Conservation (phyloP, 768 basidiomycete genomes). For the Amanita molliuscula region DNA sequence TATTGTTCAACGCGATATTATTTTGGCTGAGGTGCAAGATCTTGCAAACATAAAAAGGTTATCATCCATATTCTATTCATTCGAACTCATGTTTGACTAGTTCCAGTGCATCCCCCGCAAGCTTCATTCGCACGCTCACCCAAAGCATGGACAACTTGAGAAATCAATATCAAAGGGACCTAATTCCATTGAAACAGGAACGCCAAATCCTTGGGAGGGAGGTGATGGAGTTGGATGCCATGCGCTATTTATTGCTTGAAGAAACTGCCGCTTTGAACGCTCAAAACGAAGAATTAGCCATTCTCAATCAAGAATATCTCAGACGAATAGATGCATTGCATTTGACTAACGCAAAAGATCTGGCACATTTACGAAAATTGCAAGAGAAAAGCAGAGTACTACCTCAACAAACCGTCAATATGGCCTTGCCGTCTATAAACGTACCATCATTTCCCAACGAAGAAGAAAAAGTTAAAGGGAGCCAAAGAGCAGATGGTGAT, state of each 20-base stretch:
- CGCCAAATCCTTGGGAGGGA: slow-evolving; percentile 73
- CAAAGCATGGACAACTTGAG: slow-evolving; percentile 83
- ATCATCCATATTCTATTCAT: slow-evolving; percentile 1
- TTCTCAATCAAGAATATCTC: slow-evolving; percentile 74
- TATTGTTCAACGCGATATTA: slow-evolving; percentile 83
- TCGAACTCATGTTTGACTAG: slow-evolving; percentile 9
- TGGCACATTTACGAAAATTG: slow-evolving; percentile 14
- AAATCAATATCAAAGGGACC: slow-evolving; percentile 77
- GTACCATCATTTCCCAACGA: slow-evolving; percentile 17
- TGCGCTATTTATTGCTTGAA: slow-evolving; percentile 79
- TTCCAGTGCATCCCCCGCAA: slow-evolving; percentile 30
- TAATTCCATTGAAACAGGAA: slow-evolving; percentile 75
- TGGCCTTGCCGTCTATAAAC: slow-evolving; percentile 17
- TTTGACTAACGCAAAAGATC: slow-evolving; percentile 22
- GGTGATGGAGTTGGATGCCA: slow-evolving; percentile 76
- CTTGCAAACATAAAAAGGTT: slow-evolving; percentile 68
- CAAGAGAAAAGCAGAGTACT: slow-evolving; percentile 19
- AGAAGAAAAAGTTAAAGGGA: slow-evolving; percentile 36
- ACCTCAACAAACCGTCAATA: slow-evolving; percentile 9
- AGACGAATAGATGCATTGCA: slow-evolving; percentile 60
- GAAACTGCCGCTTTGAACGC: slow-evolving; percentile 87
- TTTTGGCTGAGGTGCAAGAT: slow-evolving; percentile 90
- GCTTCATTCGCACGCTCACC: slow-evolving; percentile 62
- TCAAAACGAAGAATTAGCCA: slow-evolving; percentile 87
- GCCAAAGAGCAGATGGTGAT: slow-evolving; percentile 36